phyloP scores from a whole-genome alignment of 345 rosid genomes.

The Sonneratia alba region DNA sequence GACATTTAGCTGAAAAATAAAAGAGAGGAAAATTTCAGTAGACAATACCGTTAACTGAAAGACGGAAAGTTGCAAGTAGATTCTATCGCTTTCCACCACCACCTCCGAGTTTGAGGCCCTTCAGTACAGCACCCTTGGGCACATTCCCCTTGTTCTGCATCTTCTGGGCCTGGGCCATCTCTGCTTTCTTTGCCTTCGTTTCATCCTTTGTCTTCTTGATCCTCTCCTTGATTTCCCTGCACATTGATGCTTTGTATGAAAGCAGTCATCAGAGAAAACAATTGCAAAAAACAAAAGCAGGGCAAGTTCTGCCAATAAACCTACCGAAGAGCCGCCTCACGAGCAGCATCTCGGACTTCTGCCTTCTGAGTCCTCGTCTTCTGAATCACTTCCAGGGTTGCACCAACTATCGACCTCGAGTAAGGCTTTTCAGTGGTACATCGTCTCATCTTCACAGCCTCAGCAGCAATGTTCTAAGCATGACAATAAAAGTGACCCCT shows the following conservation, averaged over 20 bases:
- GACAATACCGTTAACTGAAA: background rate
- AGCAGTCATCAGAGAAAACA: background rate
- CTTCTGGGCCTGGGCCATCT: constrained; percentile 13
- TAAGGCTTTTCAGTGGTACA: constrained; percentile 11
- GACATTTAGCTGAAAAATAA: background rate
- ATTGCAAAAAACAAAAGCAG: background rate
- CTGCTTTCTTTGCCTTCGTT: constrained; percentile 22
- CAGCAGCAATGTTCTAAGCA: constrained; percentile 12
- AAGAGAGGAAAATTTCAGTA: background rate
- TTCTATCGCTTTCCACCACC: constrained; percentile 18
- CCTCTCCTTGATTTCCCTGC: constrained; percentile 19
- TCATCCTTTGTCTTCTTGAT: constrained; percentile 18
- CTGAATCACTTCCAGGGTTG: constrained; percentile 20
- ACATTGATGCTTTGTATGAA: background rate
- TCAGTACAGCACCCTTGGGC: constrained; percentile 11
- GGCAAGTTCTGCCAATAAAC: too few species aligned
- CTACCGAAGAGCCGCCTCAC: constrained; percentile 20
- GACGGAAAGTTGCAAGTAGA: background rate
- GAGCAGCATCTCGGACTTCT: constrained; percentile 18
- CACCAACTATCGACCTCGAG: constrained; percentile 21
- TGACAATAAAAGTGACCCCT: background rate
- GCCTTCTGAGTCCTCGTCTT: constrained; percentile 18
- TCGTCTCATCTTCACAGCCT: constrained; percentile 15
- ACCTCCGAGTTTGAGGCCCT: constrained; percentile 19
- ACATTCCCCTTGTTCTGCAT: constrained; percentile 9